Evolutionary conservation across 1,284 basidiomycete genomes (phyloP).

Genomic region (Irpex sp.): DNA sequence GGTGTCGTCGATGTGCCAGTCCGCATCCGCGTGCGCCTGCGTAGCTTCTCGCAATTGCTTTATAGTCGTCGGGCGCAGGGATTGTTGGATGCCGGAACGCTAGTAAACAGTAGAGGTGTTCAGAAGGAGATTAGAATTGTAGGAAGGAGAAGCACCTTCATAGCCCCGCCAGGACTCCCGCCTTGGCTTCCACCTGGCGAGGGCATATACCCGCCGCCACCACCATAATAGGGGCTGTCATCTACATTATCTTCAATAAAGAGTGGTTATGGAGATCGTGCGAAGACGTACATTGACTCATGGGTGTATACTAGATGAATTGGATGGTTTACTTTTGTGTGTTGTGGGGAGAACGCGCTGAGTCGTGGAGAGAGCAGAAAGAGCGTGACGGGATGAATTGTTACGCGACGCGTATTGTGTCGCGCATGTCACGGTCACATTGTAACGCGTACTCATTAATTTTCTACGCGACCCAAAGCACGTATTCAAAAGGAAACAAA

Average conservation of each 20-base stretch:
- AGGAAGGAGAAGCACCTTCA: conserved; percentile 26
- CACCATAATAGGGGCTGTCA: conserved; percentile 5
- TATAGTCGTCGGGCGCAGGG: conserved; percentile 83
- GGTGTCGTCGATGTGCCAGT: conserved; percentile 78
- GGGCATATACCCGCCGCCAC: conserved; percentile 35
- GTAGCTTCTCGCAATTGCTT: conserved; percentile 73
- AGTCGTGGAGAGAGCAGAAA: too few species aligned
- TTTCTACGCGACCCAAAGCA: too few species aligned
- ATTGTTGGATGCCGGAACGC: conserved; percentile 34
- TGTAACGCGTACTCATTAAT: too few species aligned
- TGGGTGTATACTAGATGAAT: too few species aligned
- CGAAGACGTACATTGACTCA: too few species aligned
- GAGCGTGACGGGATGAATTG: too few species aligned
- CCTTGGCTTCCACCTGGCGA: conserved; percentile 38
- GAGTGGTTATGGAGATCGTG: too few species aligned
- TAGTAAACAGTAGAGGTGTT: not conserved
- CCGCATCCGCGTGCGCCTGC: conserved; percentile 84
- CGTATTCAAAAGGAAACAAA: too few species aligned
- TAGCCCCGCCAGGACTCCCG: conserved; percentile 40
- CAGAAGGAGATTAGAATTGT: not conserved
- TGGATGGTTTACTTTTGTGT: too few species aligned
- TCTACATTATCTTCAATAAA: not conserved
- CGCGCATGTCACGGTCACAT: too few species aligned
- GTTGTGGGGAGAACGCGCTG: too few species aligned
- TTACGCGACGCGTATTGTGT: too few species aligned